Conservation (phyloP, 2,329 filamentous ascomycete genomes). For the Rosellinia necatrix region DNA sequence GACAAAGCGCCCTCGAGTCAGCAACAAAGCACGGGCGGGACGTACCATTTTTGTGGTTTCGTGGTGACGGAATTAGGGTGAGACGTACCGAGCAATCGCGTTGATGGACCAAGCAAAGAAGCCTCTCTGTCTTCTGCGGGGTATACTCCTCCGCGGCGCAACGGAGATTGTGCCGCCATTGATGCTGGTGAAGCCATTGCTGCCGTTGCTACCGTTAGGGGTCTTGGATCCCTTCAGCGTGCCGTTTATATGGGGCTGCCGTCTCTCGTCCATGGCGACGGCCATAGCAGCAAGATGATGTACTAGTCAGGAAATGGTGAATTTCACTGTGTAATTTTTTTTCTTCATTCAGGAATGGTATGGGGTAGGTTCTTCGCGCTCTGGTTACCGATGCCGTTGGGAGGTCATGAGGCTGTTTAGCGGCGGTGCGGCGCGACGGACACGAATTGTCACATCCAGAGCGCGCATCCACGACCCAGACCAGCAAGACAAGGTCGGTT, state of each 20-base stretch:
- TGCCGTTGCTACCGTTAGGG: conserved; percentile 43
- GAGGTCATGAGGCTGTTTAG: neutral
- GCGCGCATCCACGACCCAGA: conserved; percentile 8
- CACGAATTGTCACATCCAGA: conserved; percentile 9
- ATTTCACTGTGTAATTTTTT: no score
- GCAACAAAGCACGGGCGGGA: neutral
- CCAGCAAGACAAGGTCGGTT: conserved; percentile 1
- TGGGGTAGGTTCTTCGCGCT: neutral
- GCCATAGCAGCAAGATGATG: neutral
- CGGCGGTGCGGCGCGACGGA: conserved; percentile 1
- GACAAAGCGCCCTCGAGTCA: conserved; percentile 18
- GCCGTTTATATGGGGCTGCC: conserved; percentile 44
- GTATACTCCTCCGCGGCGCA: conserved; percentile 39
- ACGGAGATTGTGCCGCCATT: conserved; percentile 46
- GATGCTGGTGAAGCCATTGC: conserved; percentile 38
- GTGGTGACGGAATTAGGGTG: no score
- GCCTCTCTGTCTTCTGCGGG: conserved; percentile 34
- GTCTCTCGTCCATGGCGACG: conserved; percentile 30
- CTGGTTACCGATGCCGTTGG: neutral
- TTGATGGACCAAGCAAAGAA: conserved; percentile 51
- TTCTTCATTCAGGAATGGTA: neutral
- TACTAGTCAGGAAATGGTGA: no score
- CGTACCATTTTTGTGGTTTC: no score
- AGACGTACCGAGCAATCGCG: conserved; percentile 54
- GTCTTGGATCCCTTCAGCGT: conserved; percentile 37